phyloP scores from a whole-genome alignment of 73 alveolate species.

The Paramecium primaurelia region DNA sequence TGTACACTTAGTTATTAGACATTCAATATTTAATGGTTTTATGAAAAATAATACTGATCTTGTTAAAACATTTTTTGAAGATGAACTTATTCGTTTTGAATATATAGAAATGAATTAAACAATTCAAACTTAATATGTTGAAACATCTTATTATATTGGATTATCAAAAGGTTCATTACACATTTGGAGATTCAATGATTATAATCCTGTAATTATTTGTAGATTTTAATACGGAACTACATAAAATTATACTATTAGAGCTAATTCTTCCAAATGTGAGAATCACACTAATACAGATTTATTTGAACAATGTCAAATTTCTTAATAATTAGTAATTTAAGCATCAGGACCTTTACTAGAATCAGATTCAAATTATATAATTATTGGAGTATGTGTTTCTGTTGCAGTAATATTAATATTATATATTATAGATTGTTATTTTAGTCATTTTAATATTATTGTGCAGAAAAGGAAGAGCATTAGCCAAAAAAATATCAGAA shows the following conservation, averaged over 20 bases:
- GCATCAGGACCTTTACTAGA: constrained; percentile 12
- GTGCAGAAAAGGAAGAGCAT: background rate
- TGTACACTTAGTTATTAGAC: constrained; percentile 24
- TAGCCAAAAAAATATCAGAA: background rate
- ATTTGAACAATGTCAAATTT: background rate
- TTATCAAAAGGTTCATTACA: background rate
- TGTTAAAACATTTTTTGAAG: background rate
- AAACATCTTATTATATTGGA: constrained; percentile 2
- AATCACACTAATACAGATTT: background rate
- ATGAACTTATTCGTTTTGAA: constrained; percentile 21
- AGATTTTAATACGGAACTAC: background rate
- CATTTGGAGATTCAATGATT: background rate
- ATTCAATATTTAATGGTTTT: constrained; percentile 14
- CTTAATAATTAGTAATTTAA: background rate
- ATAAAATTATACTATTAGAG: background rate
- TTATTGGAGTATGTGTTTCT: background rate
- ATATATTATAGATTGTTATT: background rate
- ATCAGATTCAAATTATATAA: background rate
- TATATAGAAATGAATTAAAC: background rate
- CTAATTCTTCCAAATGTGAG: background rate
- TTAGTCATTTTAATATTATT: background rate
- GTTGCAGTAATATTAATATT: background rate
- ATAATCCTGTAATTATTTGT: constrained; percentile 7
- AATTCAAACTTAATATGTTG: background rate
- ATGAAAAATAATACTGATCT: background rate